Conservation (phyloP, 164 flowering plant species). For the Berberis thunbergii region DNA sequence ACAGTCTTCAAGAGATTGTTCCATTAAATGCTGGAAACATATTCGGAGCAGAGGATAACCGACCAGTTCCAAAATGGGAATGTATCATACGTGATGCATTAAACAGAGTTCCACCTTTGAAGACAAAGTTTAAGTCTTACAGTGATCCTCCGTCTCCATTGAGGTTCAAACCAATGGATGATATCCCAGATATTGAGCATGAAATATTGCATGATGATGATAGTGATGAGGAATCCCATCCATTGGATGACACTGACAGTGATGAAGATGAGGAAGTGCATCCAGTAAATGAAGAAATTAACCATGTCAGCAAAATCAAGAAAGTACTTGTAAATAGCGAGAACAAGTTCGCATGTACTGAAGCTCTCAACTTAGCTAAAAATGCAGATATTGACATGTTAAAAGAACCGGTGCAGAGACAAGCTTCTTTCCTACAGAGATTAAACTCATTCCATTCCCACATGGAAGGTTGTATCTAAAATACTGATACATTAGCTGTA, state of each 20-base stretch:
- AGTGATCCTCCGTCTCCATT: slow-evolving; percentile 93
- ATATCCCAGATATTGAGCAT: slow-evolving; percentile 49
- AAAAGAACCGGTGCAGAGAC: slow-evolving; percentile 26
- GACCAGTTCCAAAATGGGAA: slow-evolving; percentile 80
- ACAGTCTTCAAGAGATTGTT: slow-evolving; percentile 90
- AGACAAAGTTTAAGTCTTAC: slow-evolving; percentile 44
- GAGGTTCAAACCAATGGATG: slow-evolving; percentile 66
- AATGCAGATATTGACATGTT: slow-evolving; percentile 11
- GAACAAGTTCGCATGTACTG: background rate
- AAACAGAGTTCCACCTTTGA: slow-evolving; percentile 34
- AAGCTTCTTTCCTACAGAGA: slow-evolving; percentile 40
- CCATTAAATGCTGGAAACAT: slow-evolving; percentile 94
- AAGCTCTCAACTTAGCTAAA: slow-evolving; percentile 11
- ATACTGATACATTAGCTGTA: slow-evolving; percentile 16
- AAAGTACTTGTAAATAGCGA: background rate
- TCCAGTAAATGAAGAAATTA: background rate
- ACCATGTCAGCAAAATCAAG: background rate
- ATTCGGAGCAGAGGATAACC: slow-evolving; percentile 83
- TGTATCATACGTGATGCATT: slow-evolving; percentile 66
- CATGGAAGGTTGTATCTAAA: slow-evolving; percentile 22
- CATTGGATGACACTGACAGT: slow-evolving; percentile 38
- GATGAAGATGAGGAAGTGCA: slow-evolving; percentile 13
- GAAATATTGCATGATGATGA: slow-evolving; percentile 54
- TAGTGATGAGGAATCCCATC: slow-evolving; percentile 57
- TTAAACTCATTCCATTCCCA: slow-evolving; percentile 46